phyloP scores from a whole-genome alignment of 73 alveolate genomes.

The Tetrahymena elliotti region DNA sequence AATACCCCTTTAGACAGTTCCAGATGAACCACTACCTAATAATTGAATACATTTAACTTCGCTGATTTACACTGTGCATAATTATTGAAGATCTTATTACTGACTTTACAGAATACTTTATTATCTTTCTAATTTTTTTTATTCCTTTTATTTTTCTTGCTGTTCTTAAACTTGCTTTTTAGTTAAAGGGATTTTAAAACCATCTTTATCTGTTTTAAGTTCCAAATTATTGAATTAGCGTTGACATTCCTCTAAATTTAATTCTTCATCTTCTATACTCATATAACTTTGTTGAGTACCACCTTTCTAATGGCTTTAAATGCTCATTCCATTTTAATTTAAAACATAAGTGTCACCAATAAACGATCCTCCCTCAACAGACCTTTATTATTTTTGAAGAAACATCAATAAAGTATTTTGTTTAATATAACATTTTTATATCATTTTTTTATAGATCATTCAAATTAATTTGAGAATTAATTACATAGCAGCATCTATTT shows the following conservation, averaged over 20 bases:
- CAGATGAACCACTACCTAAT: conserved; percentile 61
- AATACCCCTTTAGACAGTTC: conserved; percentile 43
- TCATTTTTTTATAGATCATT: neutral
- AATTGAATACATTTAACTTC: conserved; percentile 27
- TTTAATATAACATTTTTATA: no score
- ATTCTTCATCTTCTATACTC: neutral
- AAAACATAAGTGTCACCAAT: neutral
- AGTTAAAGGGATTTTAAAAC: neutral
- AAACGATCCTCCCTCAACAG: neutral
- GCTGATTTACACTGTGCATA: neutral
- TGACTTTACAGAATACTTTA: neutral
- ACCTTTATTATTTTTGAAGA: neutral
- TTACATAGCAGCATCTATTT: neutral
- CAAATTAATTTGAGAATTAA: neutral
- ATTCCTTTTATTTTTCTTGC: neutral
- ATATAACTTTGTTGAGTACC: neutral
- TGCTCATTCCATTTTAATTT: neutral
- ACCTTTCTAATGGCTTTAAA: neutral
- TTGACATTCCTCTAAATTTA: neutral
- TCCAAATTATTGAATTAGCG: neutral
- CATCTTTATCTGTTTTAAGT: neutral
- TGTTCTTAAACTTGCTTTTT: neutral
- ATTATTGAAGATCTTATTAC: neutral
- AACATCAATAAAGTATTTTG: neutral
- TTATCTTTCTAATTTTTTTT: neutral